These are phyloP conservation scores for Perilla frutescens DNA, from an alignment of 257 asterid species.

Conservation along the genomic window DNA sequence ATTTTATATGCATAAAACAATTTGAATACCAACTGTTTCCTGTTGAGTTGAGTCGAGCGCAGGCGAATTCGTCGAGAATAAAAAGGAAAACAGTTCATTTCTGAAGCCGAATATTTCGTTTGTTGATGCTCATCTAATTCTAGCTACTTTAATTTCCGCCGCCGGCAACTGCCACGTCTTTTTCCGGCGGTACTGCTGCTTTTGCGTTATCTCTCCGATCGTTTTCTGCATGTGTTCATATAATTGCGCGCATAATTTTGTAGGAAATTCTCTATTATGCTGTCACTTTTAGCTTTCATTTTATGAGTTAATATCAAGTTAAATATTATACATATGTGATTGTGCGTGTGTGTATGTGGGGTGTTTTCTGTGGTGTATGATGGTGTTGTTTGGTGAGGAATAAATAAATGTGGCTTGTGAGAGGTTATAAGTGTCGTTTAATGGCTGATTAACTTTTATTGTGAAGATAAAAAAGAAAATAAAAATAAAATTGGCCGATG, in stretches of 20 bases:
- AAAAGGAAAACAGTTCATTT: background rate
- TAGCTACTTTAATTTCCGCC: conserved; percentile 9
- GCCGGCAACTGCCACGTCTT: background rate
- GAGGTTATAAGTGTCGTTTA: background rate
- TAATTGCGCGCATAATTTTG: background rate
- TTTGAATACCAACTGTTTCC: background rate
- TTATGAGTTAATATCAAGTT: background rate
- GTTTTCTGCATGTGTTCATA: conserved; percentile 12
- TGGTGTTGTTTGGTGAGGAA: conserved; percentile 4
- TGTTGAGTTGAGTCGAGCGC: too few relatives aligned
- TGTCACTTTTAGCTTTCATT: background rate
- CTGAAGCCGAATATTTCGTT: background rate
- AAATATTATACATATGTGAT: too few relatives aligned
- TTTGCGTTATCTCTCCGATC: background rate
- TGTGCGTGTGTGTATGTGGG: background rate
- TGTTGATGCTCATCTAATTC: conserved; percentile 38
- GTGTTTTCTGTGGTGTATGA: background rate
- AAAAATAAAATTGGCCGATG: background rate
- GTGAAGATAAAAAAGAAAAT: too few relatives aligned
- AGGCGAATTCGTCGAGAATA: too few relatives aligned
- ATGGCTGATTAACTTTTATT: background rate
- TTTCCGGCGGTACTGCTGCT: background rate
- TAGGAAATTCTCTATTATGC: background rate
- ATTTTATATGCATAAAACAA: background rate
- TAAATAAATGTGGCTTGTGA: background rate